A percentile compares a stretch with the other conserved stretches of the same genome.
Conservation (phyloP, 495 filamentous ascomycete species). For the Monascus purpureus region DNA sequence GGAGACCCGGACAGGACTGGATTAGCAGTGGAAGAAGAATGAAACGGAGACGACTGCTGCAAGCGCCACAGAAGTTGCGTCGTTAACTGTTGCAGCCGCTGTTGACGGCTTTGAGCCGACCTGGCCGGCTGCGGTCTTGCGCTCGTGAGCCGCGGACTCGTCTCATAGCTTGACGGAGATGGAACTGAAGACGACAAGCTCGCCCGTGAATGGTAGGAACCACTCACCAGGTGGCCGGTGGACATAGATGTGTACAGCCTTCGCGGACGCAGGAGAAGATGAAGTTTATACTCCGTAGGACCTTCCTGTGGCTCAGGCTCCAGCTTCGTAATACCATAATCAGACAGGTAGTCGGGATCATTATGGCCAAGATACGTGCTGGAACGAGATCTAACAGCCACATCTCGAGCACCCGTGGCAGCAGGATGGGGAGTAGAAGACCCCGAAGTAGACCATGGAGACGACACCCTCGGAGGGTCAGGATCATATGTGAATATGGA, state of each 20-base stretch:
- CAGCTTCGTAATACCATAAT: conserved; percentile 61
- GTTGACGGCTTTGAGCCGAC: conserved; percentile 47
- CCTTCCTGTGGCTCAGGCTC: conserved; percentile 89
- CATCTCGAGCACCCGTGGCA: conserved; percentile 8
- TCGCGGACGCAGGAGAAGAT: conserved; percentile 71
- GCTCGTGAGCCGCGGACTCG: conserved; percentile 4
- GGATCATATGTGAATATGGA: conserved; percentile 93
- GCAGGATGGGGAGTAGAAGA: conserved; percentile 25
- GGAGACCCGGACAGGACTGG: conserved; percentile 63
- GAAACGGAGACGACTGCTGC: conserved; percentile 87
- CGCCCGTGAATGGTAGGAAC: conserved; percentile 43
- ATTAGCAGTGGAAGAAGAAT: conserved; percentile 55
- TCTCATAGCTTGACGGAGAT: conserved; percentile 13
- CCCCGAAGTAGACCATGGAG: conserved; percentile 62
- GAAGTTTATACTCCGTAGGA: conserved; percentile 91
- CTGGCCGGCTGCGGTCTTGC: conserved; percentile 11
- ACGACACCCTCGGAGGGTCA: conserved; percentile 72
- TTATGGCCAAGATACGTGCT: conserved; percentile 13
- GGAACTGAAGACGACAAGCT: conserved; percentile 10
- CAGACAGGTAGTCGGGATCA: conserved; percentile 40
- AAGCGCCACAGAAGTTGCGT: conserved; percentile 91
- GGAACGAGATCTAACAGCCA: conserved; percentile 15
- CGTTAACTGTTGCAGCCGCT: conserved; percentile 76
- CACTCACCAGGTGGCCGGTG: conserved; percentile 44
- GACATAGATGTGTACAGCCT: conserved; percentile 52